Conservation (phyloP, 345 rosid species). For the Sisymbrium altissimum region DNA sequence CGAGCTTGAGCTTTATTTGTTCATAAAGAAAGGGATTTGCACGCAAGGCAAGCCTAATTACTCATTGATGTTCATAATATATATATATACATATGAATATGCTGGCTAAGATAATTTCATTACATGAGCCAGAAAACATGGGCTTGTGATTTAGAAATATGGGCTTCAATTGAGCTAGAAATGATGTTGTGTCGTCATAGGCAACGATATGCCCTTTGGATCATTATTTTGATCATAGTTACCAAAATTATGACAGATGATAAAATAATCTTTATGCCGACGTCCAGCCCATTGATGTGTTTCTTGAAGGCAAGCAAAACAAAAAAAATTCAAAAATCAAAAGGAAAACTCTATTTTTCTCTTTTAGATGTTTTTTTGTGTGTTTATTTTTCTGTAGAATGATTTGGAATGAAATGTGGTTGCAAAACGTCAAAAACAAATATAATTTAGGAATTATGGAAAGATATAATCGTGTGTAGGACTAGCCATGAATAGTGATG, state of each 20-base stretch:
- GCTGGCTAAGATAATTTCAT: background rate
- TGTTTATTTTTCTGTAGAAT: background rate
- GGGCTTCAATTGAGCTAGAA: background rate
- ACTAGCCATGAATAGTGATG: background rate
- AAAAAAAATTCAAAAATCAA: background rate
- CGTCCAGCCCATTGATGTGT: background rate
- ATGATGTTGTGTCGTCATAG: background rate
- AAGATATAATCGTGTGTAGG: background rate
- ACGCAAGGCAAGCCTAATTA: background rate
- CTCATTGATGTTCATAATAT: background rate
- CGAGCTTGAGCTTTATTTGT: background rate
- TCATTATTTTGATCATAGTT: background rate
- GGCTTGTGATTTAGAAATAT: background rate
- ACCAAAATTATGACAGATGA: background rate
- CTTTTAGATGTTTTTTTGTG: background rate
- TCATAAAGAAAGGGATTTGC: background rate
- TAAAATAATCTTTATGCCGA: background rate
- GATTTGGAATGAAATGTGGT: background rate
- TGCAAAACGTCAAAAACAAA: background rate
- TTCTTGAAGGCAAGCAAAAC: background rate
- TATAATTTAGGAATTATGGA: background rate
- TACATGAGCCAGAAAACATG: background rate
- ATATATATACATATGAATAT: background rate
- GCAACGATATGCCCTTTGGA: no score
- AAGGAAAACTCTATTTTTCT: background rate